These are phyloP conservation scores for Prunus fruticosa DNA, from an alignment of 306 rosid species.

Conservation along the genomic window DNA sequence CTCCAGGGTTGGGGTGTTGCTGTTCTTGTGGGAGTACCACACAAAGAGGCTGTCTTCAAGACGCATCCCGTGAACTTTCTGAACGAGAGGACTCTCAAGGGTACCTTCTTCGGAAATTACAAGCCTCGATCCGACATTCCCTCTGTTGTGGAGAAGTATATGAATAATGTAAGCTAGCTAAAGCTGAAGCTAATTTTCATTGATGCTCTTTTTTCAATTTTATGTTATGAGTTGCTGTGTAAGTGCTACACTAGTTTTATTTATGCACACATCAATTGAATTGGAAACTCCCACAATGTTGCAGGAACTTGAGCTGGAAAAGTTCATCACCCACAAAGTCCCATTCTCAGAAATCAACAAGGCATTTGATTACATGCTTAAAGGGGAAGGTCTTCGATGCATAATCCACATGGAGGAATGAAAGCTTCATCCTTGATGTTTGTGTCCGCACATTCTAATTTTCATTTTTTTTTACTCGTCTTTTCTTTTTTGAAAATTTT, in stretches of 20 bases:
- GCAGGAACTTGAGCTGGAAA: slow-evolving; percentile 39
- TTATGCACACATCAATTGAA: background rate
- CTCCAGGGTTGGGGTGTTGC: slow-evolving; percentile 54
- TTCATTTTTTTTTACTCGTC: background rate
- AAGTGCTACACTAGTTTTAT: background rate
- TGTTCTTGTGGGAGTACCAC: slow-evolving; percentile 23
- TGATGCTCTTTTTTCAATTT: background rate
- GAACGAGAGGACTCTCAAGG: slow-evolving; percentile 37
- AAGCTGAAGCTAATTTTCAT: background rate
- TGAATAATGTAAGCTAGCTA: slow-evolving; percentile 35
- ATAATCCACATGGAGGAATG: slow-evolving; percentile 29
- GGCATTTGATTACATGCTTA: slow-evolving; percentile 40
- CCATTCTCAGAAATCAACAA: slow-evolving; percentile 41
- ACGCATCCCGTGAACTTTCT: slow-evolving; percentile 36
- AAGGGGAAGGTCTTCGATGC: slow-evolving; percentile 22
- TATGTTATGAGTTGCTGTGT: background rate
- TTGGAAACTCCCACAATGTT: slow-evolving; percentile 4
- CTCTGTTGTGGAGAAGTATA: slow-evolving; percentile 17
- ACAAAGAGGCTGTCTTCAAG: slow-evolving; percentile 19
- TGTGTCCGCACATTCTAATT: background rate
- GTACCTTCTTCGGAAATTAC: slow-evolving; percentile 38
- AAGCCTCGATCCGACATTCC: slow-evolving; percentile 29
- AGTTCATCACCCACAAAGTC: slow-evolving; percentile 34
- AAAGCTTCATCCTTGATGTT: background rate
- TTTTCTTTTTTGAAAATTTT: background rate